A percentile compares a stretch with the other conserved stretches of the same genome.
Conservation (phyloP, 1,139 yeast genomes). For the Hansenula lynferdii region DNA sequence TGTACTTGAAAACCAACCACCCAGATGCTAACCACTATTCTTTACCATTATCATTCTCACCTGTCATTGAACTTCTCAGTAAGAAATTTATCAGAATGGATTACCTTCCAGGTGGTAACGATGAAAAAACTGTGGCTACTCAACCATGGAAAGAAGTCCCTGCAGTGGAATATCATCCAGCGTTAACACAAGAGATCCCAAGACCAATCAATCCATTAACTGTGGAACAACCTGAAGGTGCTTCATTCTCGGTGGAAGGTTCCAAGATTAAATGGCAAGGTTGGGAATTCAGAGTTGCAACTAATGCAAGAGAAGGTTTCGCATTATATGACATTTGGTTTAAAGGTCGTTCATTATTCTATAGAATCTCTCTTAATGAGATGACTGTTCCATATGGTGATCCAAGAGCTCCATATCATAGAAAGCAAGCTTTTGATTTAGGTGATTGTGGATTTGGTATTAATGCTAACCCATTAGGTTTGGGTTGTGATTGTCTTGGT, state of each 20-base stretch:
- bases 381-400: slow-evolving; percentile 95
- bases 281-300: slow-evolving; percentile 78
- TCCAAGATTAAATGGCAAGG: slow-evolving; percentile 79
- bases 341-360: slow-evolving; percentile 78
- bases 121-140: slow-evolving; percentile 52
- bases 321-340: slow-evolving; percentile 72
- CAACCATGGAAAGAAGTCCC: slow-evolving; percentile 56
- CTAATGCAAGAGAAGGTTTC: slow-evolving; percentile 80
- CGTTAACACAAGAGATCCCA: slow-evolving; percentile 53
- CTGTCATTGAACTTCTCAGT: slow-evolving; percentile 69
- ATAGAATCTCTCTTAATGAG: slow-evolving; percentile 76
- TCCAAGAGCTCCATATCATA: slow-evolving; percentile 85
- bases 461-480: slow-evolving; percentile 65
- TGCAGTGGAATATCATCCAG: slow-evolving; percentile 70
- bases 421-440: slow-evolving; percentile 89
- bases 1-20: slow-evolving; percentile 73
- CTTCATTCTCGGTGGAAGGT: slow-evolving; percentile 65
- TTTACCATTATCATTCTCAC: slow-evolving; percentile 76
- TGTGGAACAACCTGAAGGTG: slow-evolving; percentile 81
- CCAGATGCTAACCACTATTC: slow-evolving; percentile 83
- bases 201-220: slow-evolving; percentile 75
- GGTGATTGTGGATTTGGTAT: slow-evolving; percentile 91
- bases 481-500: slow-evolving; percentile 91
- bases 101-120: slow-evolving; percentile 70
- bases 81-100: slow-evolving; percentile 70